Percentiles rank a stretch among this genome's conserved stretches.
These are phyloP conservation scores for Puccinia brachypodii DNA, from an alignment of 1,284 basidiomycete genomes.

Conservation along the genomic window DNA sequence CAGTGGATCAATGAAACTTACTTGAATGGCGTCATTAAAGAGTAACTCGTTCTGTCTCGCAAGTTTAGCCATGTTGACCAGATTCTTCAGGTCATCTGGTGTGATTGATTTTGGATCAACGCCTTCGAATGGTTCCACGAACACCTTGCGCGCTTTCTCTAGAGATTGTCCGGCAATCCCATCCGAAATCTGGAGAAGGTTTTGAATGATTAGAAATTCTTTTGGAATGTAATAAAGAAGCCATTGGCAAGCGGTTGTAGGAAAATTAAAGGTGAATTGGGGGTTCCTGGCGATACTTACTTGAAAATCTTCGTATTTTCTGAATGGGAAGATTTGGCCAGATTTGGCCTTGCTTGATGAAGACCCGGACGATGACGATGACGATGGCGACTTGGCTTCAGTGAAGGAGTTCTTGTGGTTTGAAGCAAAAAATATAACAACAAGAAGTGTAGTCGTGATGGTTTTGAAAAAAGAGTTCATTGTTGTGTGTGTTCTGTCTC, in stretches of 20 bases:
- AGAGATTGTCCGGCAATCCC: background rate
- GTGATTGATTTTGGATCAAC: background rate
- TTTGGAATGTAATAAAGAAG: background rate
- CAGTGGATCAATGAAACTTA: background rate
- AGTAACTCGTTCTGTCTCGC: background rate
- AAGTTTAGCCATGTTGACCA: background rate
- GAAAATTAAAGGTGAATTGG: too few species aligned
- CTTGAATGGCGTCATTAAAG: background rate
- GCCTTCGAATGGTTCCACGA: background rate
- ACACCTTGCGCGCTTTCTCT: background rate
- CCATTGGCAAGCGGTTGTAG: background rate
- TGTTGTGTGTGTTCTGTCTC: too few species aligned
- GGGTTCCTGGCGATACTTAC: background rate
- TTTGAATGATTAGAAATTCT: background rate
- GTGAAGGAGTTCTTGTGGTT: too few species aligned
- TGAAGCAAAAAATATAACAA: too few species aligned
- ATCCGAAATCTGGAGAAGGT: background rate
- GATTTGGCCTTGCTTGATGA: background rate
- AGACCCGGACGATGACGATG: background rate
- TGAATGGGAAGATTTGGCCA: background rate
- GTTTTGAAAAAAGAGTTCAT: too few species aligned
- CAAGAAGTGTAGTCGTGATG: too few species aligned
- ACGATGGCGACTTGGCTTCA: background rate
- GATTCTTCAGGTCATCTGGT: background rate
- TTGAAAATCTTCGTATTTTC: slow-evolving; percentile 5